These are phyloP conservation scores for Hanseniaspora lachancei DNA, from an alignment of 805 yeast species.

Conservation along the genomic window DNA sequence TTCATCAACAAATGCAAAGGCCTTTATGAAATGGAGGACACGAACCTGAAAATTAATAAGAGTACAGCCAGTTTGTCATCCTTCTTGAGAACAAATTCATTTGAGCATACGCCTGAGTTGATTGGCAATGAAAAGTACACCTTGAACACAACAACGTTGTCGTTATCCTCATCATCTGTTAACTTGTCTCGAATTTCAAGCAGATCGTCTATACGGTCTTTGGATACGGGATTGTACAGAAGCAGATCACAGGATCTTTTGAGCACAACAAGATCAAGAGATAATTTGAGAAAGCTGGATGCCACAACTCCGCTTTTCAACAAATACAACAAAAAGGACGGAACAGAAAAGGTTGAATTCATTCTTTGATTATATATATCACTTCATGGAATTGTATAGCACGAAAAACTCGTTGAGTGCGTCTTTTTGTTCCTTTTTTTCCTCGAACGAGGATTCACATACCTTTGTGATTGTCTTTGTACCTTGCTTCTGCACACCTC, in stretches of 20 bases:
- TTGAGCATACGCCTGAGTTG: slow-evolving; percentile 3
- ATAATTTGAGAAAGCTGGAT: not conserved
- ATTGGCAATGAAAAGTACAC: not conserved
- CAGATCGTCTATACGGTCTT: not conserved
- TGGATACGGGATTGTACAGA: slow-evolving; percentile 1
- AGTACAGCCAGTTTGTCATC: slow-evolving; percentile 5
- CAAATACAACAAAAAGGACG: not conserved
- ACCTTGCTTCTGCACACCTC: slow-evolving; percentile 94
- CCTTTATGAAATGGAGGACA: not conserved
- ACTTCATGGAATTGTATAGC: not conserved
- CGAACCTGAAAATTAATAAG: slow-evolving; percentile 1
- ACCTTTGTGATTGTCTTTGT: slow-evolving; percentile 64
- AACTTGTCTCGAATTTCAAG: not conserved
- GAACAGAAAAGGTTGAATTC: not conserved
- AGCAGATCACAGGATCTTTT: slow-evolving; percentile 4
- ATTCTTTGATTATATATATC: not conserved
- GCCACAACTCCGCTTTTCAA: not conserved
- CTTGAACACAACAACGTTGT: not conserved
- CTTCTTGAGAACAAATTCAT: not conserved
- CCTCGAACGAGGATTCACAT: not conserved
- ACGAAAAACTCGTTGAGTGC: not conserved
- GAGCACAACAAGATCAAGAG: not conserved
- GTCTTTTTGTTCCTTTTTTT: not conserved
- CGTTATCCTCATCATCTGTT: not conserved
- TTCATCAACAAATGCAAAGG: slow-evolving; percentile 20